Evolutionary conservation across 352 stramenopile genomes (phyloP), one percentile per base, ranked within the genome.

Genomic region (Phytophthora brassicae): DNA sequence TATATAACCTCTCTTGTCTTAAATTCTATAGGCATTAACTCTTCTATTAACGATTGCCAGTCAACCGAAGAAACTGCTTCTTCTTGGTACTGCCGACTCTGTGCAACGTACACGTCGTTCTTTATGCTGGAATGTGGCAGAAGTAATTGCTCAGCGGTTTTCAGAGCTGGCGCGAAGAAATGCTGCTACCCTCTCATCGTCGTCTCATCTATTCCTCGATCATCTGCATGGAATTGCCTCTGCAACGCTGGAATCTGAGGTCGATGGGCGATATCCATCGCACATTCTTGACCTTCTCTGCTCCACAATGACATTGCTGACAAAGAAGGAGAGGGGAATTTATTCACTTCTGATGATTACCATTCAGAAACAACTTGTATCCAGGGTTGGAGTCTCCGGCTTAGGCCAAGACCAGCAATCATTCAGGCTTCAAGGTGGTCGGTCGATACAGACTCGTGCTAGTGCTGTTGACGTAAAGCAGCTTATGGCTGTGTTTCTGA

Each of bases 301-400:
- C 56, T 78, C 57, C 11, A 90, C 82, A 1, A 90, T 92, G 80
- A 74, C 86, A 7, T 36, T 79, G 16, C 49, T 93, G 44, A 84
- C 77, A 6, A 81, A 84, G 49, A 75, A 81, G 16, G 84, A 92
- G 29, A 79, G 70, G 24, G 79, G 84, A 5, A 77, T 92, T 42
- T 76, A 88, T 43, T 88, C 84, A 11, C 59, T 93, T 12, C 58
- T 93, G 19, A 89, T 93, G 84, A 93, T 93, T 45, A 93, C 81
- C 7, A 93, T 93, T 48, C 84, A 93, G 56, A 93, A 93, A 54
- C 84, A 93, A 54, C 75, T 91, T 16, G 79, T 89, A 4, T 74
- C 72, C 16, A 74, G 68, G 1, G 55, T 69, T 2, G 74, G 72
- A 31, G 36, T 53, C 8, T 50, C 58, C 5, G 56, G 45, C 9